Conservation (phyloP, 257 asterid genomes). For the Lycium ferocissimum region DNA sequence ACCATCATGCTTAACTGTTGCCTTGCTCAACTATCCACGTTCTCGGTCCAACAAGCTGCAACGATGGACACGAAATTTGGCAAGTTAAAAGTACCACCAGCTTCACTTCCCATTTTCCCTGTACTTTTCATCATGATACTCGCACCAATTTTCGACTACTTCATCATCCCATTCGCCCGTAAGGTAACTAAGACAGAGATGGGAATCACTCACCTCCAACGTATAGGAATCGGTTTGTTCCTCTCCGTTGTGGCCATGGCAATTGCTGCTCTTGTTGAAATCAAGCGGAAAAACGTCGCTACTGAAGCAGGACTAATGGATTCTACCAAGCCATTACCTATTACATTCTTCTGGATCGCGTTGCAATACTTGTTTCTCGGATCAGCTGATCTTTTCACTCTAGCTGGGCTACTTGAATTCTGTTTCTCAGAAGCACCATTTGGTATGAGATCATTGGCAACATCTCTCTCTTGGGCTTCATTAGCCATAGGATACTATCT, state of each 20-base stretch:
- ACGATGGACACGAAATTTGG: constrained; percentile 84
- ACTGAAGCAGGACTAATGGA: constrained; percentile 41
- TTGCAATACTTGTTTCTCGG: constrained; percentile 85
- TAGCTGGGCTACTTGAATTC: constrained; percentile 86
- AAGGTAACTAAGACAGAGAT: constrained; percentile 60
- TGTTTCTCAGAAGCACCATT: constrained; percentile 91
- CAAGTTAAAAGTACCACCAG: constrained; percentile 74
- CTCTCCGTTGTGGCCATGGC: constrained; percentile 65
- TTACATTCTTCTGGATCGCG: constrained; percentile 85
- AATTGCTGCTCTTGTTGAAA: constrained; percentile 70
- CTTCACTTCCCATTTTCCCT: constrained; percentile 89
- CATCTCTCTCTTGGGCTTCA: constrained; percentile 87
- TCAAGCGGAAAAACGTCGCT: constrained; percentile 70
- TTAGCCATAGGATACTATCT: constrained; percentile 87
- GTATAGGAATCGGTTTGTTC: constrained; percentile 71
- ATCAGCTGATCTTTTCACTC: constrained; percentile 89
- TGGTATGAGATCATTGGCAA: constrained; percentile 87
- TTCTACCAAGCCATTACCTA: constrained; percentile 59
- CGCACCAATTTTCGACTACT: constrained; percentile 76
- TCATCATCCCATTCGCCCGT: constrained; percentile 73
- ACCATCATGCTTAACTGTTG: constrained; percentile 87
- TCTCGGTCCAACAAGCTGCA: constrained; percentile 95
- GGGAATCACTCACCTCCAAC: constrained; percentile 79
- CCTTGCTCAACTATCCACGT: constrained; percentile 90
- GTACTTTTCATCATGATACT: constrained; percentile 80